Base-by-base conservation (phyloP, 768 basidiomycete genomes). In the Suillus americanus region DNA sequence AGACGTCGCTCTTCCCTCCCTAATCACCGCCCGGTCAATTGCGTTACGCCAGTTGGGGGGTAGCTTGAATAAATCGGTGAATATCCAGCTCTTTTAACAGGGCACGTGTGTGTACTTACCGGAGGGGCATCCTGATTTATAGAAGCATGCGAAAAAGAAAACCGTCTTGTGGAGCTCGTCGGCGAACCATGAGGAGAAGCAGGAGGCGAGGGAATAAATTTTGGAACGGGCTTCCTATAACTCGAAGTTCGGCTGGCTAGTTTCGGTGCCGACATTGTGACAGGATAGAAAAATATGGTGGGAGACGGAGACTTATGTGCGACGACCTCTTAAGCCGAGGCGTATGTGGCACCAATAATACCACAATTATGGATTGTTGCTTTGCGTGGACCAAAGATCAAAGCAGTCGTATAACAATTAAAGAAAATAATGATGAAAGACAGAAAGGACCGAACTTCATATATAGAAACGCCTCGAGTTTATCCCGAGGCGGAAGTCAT, bases 211-310 rank as follows among this genome's bases (percentile, higher is more conserved):
- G 89, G 89, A 51, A 89, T 80, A 75, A 85, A 90, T 61, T 77
- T 75, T 3, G 90, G 90, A 46, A 85, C 89, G 38, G 90, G 90
- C 73, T 91, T 91, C 61, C 89, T 81, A 73, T 89, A 87, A 73
- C 85, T 88, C 83, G 85, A 85, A 69, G 75, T 74, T 54, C 73
- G 75, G 65, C 75, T 72, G 59, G 62, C 62, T 60, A 71, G 71
- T 59, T 77, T 76, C 65, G 59, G 64, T 50, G 68, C 72, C 50
- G 73, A 69, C 76, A 77, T 76, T 20, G 56, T 54, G 33, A 54
- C 53, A n/a, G 20, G 12, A 54, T 14, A 12, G 20, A 54, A 33
- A 35, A 28, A 33, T 28, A 25, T 57, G 25, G 40, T 30, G 18
- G 25, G 18, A 41, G 57, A 59, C 25, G 16, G 57, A 6, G 28